A percentile compares a stretch with the other conserved stretches of the same genome.
Conservation (phyloP, 2,329 filamentous ascomycete species). For the Cladobotryum mycophilum region DNA sequence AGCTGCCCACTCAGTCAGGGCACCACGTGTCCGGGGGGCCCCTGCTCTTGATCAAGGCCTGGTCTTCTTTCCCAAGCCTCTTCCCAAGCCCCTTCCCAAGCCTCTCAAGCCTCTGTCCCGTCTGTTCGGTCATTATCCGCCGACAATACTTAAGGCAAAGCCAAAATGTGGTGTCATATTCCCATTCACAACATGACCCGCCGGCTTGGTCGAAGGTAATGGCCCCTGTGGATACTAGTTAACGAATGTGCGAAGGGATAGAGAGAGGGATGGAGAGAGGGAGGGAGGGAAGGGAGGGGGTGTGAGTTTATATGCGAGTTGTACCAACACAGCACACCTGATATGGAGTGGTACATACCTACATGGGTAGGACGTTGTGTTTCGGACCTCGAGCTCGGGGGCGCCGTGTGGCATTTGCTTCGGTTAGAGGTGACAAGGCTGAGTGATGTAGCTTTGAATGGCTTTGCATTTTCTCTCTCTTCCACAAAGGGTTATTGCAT, state of each 20-base stretch:
- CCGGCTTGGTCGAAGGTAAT: neutral
- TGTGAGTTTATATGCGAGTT: neutral
- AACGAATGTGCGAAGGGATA: neutral
- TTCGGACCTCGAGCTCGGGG: constrained; percentile 2
- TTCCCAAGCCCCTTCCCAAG: neutral
- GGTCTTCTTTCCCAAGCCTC: neutral
- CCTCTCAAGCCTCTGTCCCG: constrained; percentile 1
- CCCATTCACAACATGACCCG: neutral
- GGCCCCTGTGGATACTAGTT: neutral
- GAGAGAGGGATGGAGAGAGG: neutral
- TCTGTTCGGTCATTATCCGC: neutral
- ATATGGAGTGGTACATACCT: neutral
- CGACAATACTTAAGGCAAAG: neutral
- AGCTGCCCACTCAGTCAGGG: neutral
- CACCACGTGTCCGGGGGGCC: constrained; percentile 1
- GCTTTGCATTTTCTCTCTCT: neutral
- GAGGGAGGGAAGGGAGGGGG: neutral
- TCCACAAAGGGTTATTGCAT: neutral
- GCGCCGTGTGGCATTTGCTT: constrained; percentile 6
- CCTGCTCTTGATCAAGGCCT: neutral
- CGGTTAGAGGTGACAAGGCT: neutral
- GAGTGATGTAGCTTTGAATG: neutral
- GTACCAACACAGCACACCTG: too few relatives aligned
- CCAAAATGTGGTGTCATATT: neutral
- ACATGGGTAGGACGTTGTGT: neutral